These are phyloP conservation scores for Xylaria sp. DNA, from an alignment of 2,329 filamentous ascomycete genomes.

Conservation along the genomic window DNA sequence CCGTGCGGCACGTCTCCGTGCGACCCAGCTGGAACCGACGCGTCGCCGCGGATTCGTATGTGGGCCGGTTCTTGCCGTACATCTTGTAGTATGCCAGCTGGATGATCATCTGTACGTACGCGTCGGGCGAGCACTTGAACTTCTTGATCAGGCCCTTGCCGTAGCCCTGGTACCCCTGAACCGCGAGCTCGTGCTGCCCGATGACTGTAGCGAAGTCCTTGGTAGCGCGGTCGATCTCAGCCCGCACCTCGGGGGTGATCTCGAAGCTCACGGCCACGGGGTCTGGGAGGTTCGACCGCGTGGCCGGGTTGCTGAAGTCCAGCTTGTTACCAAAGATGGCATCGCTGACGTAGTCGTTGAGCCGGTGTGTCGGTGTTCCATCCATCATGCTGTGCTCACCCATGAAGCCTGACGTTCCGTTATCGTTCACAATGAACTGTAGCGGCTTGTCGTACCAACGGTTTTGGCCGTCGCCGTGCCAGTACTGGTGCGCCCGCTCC, in stretches of 20 bases:
- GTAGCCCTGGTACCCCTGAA: conserved; percentile 96
- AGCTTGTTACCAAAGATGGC: conserved; percentile 95
- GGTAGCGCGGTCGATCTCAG: conserved; percentile 81
- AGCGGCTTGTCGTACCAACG: conserved; percentile 98
- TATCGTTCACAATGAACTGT: conserved; percentile 98
- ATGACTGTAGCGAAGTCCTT: conserved; percentile 85
- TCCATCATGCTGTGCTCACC: conserved; percentile 99
- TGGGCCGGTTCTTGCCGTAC: conserved; percentile 97
- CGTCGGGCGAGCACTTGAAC: conserved; percentile 97
- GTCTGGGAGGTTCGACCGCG: conserved; percentile 86
- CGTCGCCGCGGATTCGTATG: conserved; percentile 95
- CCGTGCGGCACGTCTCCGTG: conserved; percentile 93
- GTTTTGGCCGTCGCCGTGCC: conserved; percentile 96
- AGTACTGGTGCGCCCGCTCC: conserved; percentile 95
- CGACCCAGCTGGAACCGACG: conserved; percentile 95
- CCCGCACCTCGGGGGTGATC: conserved; percentile 76
- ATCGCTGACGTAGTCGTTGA: conserved; percentile 94
- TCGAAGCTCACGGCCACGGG: conserved; percentile 82
- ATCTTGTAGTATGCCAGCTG: conserved; percentile 99
- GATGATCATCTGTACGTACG: conserved; percentile 98
- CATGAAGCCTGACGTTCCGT: conserved; percentile 96
- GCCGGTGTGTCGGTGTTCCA: conserved; percentile 93
- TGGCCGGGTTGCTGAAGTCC: conserved; percentile 79
- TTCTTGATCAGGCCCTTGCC: conserved; percentile 99
- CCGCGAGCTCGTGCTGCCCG: conserved; percentile 85